Conservation (phyloP, 1,139 yeast species). For the Candida frijolesensis region DNA sequence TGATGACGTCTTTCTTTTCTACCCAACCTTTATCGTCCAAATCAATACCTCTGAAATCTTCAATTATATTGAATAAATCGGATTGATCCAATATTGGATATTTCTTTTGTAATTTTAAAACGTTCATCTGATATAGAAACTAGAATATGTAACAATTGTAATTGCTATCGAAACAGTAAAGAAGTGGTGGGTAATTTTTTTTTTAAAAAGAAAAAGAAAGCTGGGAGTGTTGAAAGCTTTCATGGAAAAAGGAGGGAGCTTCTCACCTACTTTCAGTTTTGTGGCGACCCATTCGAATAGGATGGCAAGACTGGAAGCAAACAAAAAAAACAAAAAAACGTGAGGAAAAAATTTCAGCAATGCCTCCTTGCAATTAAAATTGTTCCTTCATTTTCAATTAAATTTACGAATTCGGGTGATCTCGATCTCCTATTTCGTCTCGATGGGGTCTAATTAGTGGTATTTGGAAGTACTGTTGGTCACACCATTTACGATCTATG, state of each 20-base stretch:
- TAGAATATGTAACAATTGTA: constrained; percentile 4
- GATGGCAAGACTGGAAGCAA: not conserved
- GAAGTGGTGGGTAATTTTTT: not conserved
- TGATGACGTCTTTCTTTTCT: constrained; percentile 87
- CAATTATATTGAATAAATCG: constrained; percentile 82
- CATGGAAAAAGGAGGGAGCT: not conserved
- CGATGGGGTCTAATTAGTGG: no score
- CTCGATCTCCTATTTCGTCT: no score
- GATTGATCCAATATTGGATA: constrained; percentile 85
- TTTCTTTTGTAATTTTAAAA: constrained; percentile 66
- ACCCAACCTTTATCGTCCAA: constrained; percentile 94
- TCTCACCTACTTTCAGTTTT: not conserved
- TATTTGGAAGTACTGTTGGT: no score
- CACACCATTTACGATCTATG: no score
- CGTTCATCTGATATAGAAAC: constrained; percentile 38
- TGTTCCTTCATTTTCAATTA: not conserved
- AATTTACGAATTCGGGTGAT: not conserved
- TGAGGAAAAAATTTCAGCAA: not conserved
- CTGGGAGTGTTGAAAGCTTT: not conserved
- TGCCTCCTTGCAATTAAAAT: not conserved
- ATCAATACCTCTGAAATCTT: constrained; percentile 75
- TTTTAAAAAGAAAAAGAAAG: not conserved
- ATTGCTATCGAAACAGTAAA: not conserved
- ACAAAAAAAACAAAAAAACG: not conserved
- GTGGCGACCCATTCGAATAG: not conserved